A percentile compares a stretch with the other conserved stretches of the same genome.
These are phyloP conservation scores for Lachnellula arida DNA, from an alignment of 2,329 filamentous ascomycete species.

Conservation along the genomic window DNA sequence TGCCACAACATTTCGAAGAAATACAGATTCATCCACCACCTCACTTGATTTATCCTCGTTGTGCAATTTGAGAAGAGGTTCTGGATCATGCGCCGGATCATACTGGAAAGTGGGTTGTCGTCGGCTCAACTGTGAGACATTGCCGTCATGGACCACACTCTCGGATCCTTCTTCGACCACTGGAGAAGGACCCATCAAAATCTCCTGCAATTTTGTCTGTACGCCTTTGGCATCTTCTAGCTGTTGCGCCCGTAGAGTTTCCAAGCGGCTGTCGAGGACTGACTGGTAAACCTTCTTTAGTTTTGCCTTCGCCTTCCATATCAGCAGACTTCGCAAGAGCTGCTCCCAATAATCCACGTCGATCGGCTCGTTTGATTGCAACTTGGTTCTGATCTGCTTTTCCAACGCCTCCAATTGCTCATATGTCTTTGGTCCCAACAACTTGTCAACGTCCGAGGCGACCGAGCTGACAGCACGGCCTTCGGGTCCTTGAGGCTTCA, in stretches of 20 bases:
- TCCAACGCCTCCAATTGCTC: conserved; percentile 85
- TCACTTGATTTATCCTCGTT: conserved; percentile 59
- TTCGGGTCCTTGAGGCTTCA: conserved; percentile 53
- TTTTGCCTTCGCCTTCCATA: conserved; percentile 90
- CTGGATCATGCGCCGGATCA: conserved; percentile 53
- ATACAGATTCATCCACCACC: conserved; percentile 52
- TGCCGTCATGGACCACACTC: conserved; percentile 1
- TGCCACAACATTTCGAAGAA: conserved; percentile 51
- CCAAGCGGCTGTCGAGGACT: conserved; percentile 65
- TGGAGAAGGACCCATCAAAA: conserved; percentile 37
- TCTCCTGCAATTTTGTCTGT: conserved; percentile 46
- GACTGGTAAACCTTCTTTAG: conserved; percentile 72
- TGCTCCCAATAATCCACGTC: conserved; percentile 99
- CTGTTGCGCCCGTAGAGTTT: conserved; percentile 62
- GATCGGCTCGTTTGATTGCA: conserved; percentile 78
- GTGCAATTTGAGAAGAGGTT: conserved; percentile 59
- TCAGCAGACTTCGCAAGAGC: conserved; percentile 73
- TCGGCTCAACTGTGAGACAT: conserved; percentile 15
- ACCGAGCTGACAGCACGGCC: conserved; percentile 78
- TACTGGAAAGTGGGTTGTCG: conserved; percentile 34
- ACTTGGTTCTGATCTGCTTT: conserved; percentile 78
- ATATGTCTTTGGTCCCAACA: conserved; percentile 78
- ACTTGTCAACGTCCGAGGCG: conserved; percentile 78
- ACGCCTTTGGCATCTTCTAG: conserved; percentile 59
- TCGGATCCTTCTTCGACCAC: conserved; percentile 27